A percentile compares a stretch with the other conserved stretches of the same genome.
phyloP scores from a whole-genome alignment of 495 filamentous ascomycete species.

The Aspergillus biplanus region DNA sequence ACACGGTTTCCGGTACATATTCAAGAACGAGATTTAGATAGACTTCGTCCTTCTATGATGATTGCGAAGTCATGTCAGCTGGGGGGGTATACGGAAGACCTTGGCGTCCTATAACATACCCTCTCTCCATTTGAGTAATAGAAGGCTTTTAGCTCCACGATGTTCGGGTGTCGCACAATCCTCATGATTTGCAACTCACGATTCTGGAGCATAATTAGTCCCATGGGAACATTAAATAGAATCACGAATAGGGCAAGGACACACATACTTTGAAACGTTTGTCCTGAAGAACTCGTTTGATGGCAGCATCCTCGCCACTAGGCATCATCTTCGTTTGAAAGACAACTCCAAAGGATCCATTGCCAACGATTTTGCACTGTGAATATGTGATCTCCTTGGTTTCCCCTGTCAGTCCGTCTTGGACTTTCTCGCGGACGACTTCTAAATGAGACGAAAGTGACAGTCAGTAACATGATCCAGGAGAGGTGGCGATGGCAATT shows the following conservation, averaged over 20 bases:
- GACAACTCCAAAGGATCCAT: conserved; percentile 97
- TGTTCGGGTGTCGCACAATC: conserved; percentile 97
- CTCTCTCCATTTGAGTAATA: conserved; percentile 99
- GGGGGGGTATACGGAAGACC: background rate
- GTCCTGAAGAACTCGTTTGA: conserved; percentile 97
- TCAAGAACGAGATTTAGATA: conserved; percentile 98
- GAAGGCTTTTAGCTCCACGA: conserved; percentile 97
- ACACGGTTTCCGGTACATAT: conserved; percentile 98
- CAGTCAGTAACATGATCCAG: conserved; percentile 12
- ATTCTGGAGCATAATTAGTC: conserved; percentile 66
- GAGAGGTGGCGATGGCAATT: conserved; percentile 13
- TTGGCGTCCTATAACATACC: conserved; percentile 52
- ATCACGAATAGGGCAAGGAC: too few relatives aligned
- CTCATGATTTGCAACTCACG: conserved; percentile 99
- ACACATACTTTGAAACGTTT: conserved; percentile 92
- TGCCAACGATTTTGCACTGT: conserved; percentile 99
- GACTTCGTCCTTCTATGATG: conserved; percentile 90
- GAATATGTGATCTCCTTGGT: conserved; percentile 96
- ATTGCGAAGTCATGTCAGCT: conserved; percentile 22
- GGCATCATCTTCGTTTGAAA: conserved; percentile 99
- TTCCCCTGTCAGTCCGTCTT: conserved; percentile 96
- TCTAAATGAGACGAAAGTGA: conserved; percentile 55
- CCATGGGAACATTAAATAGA: background rate
- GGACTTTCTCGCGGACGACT: conserved; percentile 97
- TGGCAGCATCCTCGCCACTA: conserved; percentile 95